Evolutionary conservation across 106 monocot species (phyloP), one percentile per base, ranked within the genome.

Genomic region (Phalaenopsis equestris): DNA sequence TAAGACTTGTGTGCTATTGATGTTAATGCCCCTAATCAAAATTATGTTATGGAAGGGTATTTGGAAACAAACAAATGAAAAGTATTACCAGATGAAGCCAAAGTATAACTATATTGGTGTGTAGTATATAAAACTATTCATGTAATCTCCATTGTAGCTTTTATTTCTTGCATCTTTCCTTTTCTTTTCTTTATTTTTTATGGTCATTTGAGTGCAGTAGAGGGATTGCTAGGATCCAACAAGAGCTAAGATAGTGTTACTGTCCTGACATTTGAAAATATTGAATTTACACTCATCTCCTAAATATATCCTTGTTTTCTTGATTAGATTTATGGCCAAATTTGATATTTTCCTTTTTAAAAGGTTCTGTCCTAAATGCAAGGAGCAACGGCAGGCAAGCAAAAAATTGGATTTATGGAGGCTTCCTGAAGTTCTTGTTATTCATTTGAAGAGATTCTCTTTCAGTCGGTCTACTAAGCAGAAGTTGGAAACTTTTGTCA

Each of bases 351-450:
- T 55, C 55, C 67, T 83, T 36, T 67, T 30, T 58, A 43, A 19
- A 56, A 99, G 98, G 98, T 94, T 82, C 72, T 99, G 98, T 78
- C 98, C 98, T 41, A 91, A 81, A 84, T 99, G 98, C 91, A 92
- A 99, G 79, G 93, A 99, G 84, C 94, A 90, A 82, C 87, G 94
- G 75, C 98, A 99, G 84, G 98, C 98, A 56, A 94, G 94, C 91
- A 99, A 99, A 85, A 99, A 99, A 73, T 83, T 99, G 78, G 98
- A 99, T 76, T 80, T 99, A 30, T 99, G 98, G 98, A 94, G 94
- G 83, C 93, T 99, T 83, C 98, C 94, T 15, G 91, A 99, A 45
- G 94, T 99, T 67, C 81, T 99, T 79, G 98, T 95, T 72, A 99
- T 99, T 84, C 98, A 99, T 87, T 61, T 99, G 78, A 99, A 99